Evolutionary conservation across 73 alveolate genomes (phyloP), one percentile per base, ranked within the genome.

Genomic region (Stentor coeruleus): DNA sequence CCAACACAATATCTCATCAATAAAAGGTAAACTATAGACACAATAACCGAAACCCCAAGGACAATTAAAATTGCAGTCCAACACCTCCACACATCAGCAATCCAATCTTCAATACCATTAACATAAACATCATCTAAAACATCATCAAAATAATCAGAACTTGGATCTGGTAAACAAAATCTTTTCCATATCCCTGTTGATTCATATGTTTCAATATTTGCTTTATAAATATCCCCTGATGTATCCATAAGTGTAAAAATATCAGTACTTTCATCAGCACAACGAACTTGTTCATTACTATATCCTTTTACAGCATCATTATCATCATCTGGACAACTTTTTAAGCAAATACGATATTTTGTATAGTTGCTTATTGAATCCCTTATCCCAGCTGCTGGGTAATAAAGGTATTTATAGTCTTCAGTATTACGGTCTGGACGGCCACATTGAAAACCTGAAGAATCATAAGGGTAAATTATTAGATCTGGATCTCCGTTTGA

Each of bases 401-500:
- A 75, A 75, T 75, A 75, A 26, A 75, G 15, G 83, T 75, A 75
- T 39, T 37, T 14, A 75, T 75, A 75, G 3, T 35, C 38, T 0
- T 15, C 15, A 0, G 83, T 40, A 33, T 20, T 66, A n/a, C 35
- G 20, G 26, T 40, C 66, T n/a, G 74, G 59, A 1, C 83, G 77
- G 1, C 83, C 83, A 75, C 83, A 75, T n/a, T 20, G 72, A 35
- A n/a, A 6, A n/a, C 83, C 83, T 14, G 59, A 75, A 2, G 79
- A 39, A 88, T 11, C 74, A 59, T 15, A 37, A 82, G 42, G 83
- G 58, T 82, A 20, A 58, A 79, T 0, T 40, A 89, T 87, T 31
- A 82, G 74, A 59, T 86, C 82, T 38, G 99, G 99, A 75, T 94
- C 88, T 35, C 99, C 99, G 76, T 92, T 74, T 3, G 86, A 37